phyloP scores from a whole-genome alignment of 2,329 filamentous ascomycete genomes.

The Colletotrichum chlorophyti region DNA sequence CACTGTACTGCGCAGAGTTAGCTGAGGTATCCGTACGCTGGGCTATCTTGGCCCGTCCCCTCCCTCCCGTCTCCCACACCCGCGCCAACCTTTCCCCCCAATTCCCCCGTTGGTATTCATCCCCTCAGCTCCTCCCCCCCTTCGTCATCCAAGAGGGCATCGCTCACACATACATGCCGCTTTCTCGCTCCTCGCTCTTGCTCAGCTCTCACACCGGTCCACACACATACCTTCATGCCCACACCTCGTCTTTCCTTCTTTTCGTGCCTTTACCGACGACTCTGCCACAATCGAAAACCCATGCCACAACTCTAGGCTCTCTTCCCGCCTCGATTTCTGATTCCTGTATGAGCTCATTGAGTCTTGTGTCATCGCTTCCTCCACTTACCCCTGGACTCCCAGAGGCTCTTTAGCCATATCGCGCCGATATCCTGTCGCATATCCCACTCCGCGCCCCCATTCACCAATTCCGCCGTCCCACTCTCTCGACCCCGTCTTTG shows the following conservation, averaged over 20 bases:
- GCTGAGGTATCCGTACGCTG: no score
- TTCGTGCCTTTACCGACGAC: no score
- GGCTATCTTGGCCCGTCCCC: no score
- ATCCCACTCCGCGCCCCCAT: conserved; percentile 13
- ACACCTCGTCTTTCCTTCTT: not conserved
- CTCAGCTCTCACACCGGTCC: conserved; percentile 41
- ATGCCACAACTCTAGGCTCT: conserved; percentile 13
- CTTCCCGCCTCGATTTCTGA: conserved; percentile 11
- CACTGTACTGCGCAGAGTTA: no score
- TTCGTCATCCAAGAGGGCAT: no score
- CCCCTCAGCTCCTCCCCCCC: not conserved
- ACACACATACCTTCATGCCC: conserved; percentile 38
- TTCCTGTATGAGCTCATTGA: conserved; percentile 7
- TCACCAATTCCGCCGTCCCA: conserved; percentile 2
- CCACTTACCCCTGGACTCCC: not conserved
- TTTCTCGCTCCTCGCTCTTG: conserved; percentile 6
- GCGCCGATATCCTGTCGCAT: conserved; percentile 13
- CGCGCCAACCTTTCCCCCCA: no score
- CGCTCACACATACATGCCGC: no score
- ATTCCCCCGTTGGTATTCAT: no score
- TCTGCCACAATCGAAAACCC: conserved; percentile 24
- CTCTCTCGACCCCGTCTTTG: conserved; percentile 9
- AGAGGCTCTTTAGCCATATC: conserved; percentile 11
- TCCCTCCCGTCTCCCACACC: no score
- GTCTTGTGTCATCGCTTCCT: not conserved